These are phyloP conservation scores for Barnettozyma botsteinii DNA, from an alignment of 805 yeast species.

Conservation along the genomic window DNA sequence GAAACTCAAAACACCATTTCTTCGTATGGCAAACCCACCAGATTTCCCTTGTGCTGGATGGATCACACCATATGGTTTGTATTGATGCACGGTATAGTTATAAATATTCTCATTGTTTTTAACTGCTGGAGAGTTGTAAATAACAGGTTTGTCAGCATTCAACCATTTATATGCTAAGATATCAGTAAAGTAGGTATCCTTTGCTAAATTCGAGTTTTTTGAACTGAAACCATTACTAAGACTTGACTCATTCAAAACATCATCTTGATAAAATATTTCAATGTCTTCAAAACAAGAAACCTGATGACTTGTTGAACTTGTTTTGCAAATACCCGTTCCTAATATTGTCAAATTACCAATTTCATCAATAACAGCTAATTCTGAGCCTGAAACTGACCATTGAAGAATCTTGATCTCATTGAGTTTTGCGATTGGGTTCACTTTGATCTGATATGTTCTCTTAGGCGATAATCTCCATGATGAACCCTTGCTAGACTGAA, in stretches of 20 bases:
- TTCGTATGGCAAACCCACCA: conserved; percentile 62
- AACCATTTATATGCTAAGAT: conserved; percentile 62
- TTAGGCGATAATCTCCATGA: conserved; percentile 57
- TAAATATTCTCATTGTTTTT: conserved; percentile 31
- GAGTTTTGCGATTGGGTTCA: conserved; percentile 21
- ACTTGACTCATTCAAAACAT: conserved; percentile 12
- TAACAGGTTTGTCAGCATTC: conserved; percentile 60
- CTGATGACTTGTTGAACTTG: conserved; percentile 26
- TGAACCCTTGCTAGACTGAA: conserved; percentile 66
- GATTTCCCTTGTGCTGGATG: conserved; percentile 67
- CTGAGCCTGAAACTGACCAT: conserved; percentile 80
- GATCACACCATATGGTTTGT: conserved; percentile 51
- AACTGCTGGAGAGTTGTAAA: conserved; percentile 54
- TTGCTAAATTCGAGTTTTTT: conserved; percentile 1
- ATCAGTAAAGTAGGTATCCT: conserved; percentile 22
- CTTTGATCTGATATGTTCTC: conserved; percentile 19
- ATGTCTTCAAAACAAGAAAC: conserved; percentile 23
- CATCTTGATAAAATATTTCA: conserved; percentile 33
- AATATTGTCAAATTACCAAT: conserved; percentile 59
- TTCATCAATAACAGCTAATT: conserved; percentile 72
- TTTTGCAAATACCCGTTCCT: conserved; percentile 43
- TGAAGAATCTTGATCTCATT: conserved; percentile 41
- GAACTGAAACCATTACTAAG: neutral
- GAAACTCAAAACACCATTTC: conserved; percentile 52
- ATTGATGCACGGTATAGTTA: conserved; percentile 54